phyloP scores from a whole-genome alignment of 176 grass and related monocot species.

The Oropetium thomaeum region DNA sequence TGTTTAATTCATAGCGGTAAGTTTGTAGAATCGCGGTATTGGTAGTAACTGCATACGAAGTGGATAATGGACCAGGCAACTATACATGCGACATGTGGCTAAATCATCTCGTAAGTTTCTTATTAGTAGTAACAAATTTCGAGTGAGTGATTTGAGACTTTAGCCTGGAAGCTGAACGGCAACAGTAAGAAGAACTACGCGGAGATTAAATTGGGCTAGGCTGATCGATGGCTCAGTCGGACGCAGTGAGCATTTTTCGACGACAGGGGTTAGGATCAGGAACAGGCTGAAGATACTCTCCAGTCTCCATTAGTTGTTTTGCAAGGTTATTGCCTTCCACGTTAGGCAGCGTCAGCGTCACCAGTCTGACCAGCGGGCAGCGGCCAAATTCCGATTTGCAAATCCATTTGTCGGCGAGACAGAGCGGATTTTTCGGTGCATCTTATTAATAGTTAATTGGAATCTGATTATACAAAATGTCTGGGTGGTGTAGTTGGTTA shows the following conservation, averaged over 20 bases:
- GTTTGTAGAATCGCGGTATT: background rate
- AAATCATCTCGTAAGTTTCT: slow-evolving; percentile 43
- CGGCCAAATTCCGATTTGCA: no score
- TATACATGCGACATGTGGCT: background rate
- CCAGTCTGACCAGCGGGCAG: no score
- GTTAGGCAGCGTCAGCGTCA: no score
- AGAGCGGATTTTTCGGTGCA: background rate
- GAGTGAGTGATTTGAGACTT: background rate
- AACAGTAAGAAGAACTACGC: slow-evolving; percentile 78
- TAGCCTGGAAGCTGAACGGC: slow-evolving; percentile 39
- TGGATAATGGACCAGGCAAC: background rate
- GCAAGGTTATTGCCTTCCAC: no score
- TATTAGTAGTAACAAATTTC: background rate
- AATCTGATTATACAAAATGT: background rate
- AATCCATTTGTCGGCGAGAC: background rate
- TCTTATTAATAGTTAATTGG: background rate
- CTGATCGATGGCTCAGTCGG: slow-evolving; percentile 56
- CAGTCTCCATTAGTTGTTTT: no score
- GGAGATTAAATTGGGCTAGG: slow-evolving; percentile 55
- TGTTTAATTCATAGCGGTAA: background rate
- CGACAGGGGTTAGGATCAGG: no score
- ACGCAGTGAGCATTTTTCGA: background rate
- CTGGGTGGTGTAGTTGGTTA: slow-evolving; percentile 74
- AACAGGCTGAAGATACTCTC: no score
- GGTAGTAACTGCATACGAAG: background rate